phyloP scores from a whole-genome alignment of 345 rosid species.

The Clausena lansium region DNA sequence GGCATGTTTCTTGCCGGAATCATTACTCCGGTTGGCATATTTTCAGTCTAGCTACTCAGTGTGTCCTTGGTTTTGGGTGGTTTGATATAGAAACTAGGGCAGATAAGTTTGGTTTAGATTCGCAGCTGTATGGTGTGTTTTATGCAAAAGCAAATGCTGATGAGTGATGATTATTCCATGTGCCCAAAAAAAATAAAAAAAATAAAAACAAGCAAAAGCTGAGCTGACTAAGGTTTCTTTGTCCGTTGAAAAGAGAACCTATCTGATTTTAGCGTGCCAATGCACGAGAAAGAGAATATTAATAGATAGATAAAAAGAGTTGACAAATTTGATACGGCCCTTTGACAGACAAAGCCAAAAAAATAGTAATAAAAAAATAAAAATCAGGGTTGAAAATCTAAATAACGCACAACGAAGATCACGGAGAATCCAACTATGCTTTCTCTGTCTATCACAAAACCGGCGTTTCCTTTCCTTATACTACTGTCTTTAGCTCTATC shows the following conservation, averaged over 20 bases:
- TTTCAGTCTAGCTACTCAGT: constrained; percentile 8
- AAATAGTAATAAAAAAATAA: not conserved
- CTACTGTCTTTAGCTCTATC: constrained; percentile 19
- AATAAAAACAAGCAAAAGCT: not conserved
- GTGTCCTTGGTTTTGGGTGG: not conserved
- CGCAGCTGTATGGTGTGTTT: not conserved
- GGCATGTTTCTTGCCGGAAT: constrained; percentile 63
- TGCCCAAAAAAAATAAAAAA: not conserved
- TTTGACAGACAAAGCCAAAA: constrained; percentile 13
- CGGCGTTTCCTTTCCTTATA: not conserved
- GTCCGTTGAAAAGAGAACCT: constrained; percentile 11
- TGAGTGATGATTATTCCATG: not conserved
- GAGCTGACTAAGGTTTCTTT: constrained; percentile 14
- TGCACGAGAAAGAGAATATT: constrained; percentile 19
- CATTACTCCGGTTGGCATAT: constrained; percentile 62
- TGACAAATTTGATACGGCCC: constrained; percentile 28
- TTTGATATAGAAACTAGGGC: constrained; percentile 1
- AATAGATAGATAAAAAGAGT: constrained; percentile 9
- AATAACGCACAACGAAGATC: constrained; percentile 32
- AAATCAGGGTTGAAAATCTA: constrained; percentile 7
- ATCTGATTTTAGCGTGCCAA: constrained; percentile 20
- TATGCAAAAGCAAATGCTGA: constrained; percentile 1
- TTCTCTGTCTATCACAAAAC: constrained; percentile 19
- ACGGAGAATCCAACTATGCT: constrained; percentile 31
- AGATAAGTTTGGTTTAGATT: constrained; percentile 1